Base-by-base conservation (phyloP, 1,284 basidiomycete species). In the Naganishia cerealis region DNA sequence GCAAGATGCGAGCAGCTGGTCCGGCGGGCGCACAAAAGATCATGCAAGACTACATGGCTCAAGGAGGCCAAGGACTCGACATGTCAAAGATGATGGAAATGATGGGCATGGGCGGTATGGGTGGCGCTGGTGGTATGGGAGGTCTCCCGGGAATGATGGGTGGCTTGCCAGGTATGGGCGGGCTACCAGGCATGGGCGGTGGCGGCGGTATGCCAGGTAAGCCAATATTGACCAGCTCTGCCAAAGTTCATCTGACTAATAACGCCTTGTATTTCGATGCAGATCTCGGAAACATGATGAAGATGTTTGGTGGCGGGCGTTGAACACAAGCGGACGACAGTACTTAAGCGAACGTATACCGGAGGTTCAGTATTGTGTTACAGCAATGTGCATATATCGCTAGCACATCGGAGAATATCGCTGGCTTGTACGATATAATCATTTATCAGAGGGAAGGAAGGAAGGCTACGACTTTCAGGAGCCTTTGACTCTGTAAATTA, bases 31-130 rank as follows among this genome's bases (percentile, higher is more conserved):
- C 93, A 82, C 90, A 93, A 76, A 92, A 94, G 78, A 93, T 94
- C 90, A 91, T 95, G 90, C 90, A 90, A 78, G 90, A 92, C 33
- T 91, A 94, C 89, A 93, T 94, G 91, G 90, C 90, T 73, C 46
- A 46, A 24, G 52, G 90, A 74, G 89, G 88, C 68, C 88, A 87
- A 13, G 73, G 73, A 21, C 52, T 73, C 66, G 72, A 69, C 52
- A 77, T 74, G 15, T 67, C 73, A 66, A 73, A 70, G 3, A 79
- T 76, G 26, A 70, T 74, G 40, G 71, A 71, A 16, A 71, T 72
- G 55, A 76, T 75, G 69, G 72, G 70, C 68, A 59, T 72, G 70
- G 72, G 68, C 48, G 78, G 74, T 5, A 68, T 74, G 69, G 73
- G 72, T 3, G 79, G 76, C 10, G 65, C 71, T 15, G 71, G 69